Conservation (phyloP, 2,329 filamentous ascomycete species). For the Ceratocystis harringtonii region DNA sequence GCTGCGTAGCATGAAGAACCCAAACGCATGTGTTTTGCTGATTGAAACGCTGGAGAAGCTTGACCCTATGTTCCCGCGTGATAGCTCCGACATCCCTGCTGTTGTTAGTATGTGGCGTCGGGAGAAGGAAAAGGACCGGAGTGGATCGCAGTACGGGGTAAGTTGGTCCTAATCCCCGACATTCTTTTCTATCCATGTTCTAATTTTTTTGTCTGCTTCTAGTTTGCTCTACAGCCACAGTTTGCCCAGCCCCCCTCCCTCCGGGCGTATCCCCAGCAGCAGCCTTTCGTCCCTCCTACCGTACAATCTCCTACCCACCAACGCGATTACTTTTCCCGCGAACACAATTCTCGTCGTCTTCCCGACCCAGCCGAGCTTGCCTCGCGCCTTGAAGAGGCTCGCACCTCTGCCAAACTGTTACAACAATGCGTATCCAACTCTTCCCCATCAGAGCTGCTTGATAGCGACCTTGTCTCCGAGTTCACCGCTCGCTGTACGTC, state of each 20-base stretch:
- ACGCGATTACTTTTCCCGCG: constrained; percentile 44
- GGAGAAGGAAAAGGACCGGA: constrained; percentile 55
- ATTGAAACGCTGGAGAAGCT: constrained; percentile 75
- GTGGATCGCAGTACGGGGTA: constrained; percentile 33
- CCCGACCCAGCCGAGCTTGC: constrained; percentile 65
- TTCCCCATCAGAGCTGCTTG: constrained; percentile 55
- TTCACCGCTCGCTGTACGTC: constrained; percentile 75
- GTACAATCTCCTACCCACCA: constrained; percentile 19
- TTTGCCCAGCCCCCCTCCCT: background rate
- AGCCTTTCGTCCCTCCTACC: constrained; percentile 23
- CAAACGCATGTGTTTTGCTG: constrained; percentile 68
- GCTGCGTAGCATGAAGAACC: constrained; percentile 54
- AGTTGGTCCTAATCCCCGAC: constrained; percentile 20
- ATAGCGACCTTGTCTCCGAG: constrained; percentile 82
- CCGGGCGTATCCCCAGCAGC: constrained; percentile 5
- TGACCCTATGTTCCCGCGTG: constrained; percentile 29
- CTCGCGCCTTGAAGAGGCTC: constrained; percentile 74
- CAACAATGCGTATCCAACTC: constrained; percentile 83
- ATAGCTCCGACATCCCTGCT: constrained; percentile 11
- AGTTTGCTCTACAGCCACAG: constrained; percentile 5
- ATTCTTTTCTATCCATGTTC: background rate
- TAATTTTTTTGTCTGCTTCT: background rate
- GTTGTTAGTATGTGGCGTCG: constrained; percentile 71
- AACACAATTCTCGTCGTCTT: constrained; percentile 33
- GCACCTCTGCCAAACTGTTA: constrained; percentile 81